Evolutionary conservation across 495 filamentous ascomycete species (phyloP), one percentile per base, ranked within the genome.

Genomic region (Xylaria scruposa): DNA sequence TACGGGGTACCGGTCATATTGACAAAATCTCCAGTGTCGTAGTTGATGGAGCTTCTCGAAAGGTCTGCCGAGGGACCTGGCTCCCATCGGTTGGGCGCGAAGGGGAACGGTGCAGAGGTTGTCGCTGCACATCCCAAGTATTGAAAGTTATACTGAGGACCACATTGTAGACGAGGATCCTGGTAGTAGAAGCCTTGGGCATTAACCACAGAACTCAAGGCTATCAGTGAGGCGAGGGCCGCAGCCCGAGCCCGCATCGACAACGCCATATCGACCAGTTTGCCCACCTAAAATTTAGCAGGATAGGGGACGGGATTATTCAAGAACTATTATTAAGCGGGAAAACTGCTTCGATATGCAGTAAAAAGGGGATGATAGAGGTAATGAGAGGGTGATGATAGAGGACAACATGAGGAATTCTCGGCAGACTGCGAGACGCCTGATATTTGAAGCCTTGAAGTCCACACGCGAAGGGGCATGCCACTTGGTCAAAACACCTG

Each of bases 1-100:
- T 77, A 64, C 9, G 73, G 76, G 13, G 76, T 77, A 9, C 67
- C 54, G 0, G 79, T 79, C 47, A 64, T 71, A 72, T 79, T 76
- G 46, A 58, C 51, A 56, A 63, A 72, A n/a, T 31, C 15, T 51
- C 74, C 74, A 12, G 59, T 66, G 64, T 74, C 70, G 31, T 58
- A 80, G 21, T 66, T 49, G 49, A 74, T 74, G 26, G 71, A 78
- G 19, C 70, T 73, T 40, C 56, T 59, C 2, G 71, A 72, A 7
- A 69, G 63, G 36, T 74, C 67, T 17, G n/a, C 47, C 13, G 9
- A 4, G 1, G 59, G 36, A 19, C 62, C 21, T 4, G 73, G 67
- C 13, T 73, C 29, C 68, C 64, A 77, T 12, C 26, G 46, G 10
- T 29, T 5, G 1, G 76, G 70, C 21, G n/a, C 10, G 67, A 77